Percentiles rank a stretch among this genome's conserved stretches.
Evolutionary conservation across 163 green algal species (phyloP).

Genomic region (Chloroidium sp.): DNA sequence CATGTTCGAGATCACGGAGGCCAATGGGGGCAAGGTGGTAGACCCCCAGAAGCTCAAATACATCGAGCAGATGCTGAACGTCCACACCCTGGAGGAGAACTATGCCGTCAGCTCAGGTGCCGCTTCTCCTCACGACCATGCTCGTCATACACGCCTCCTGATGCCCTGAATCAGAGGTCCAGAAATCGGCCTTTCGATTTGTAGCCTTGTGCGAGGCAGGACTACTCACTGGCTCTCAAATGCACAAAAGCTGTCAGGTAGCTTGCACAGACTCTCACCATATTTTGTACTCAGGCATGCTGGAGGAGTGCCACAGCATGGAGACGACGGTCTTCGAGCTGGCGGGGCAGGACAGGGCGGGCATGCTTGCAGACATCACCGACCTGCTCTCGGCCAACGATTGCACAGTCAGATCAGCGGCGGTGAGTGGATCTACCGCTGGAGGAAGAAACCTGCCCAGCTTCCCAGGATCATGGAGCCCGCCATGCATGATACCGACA

Average conservation of each 20-base stretch:
- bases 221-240: background rate
- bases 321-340: constrained; percentile 86
- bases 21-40: constrained; percentile 23
- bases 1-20: constrained; percentile 47
- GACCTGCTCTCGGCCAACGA: constrained; percentile 69
- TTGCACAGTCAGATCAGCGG: constrained; percentile 73
- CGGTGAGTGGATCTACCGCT: constrained; percentile 32
- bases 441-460: too few species aligned
- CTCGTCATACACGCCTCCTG: background rate
- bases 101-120: background rate
- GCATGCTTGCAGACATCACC: constrained; percentile 80
- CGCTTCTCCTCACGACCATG: background rate
- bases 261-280: background rate
- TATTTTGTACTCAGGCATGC: constrained; percentile 12
- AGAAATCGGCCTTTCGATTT: too few species aligned
- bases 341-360: constrained; percentile 67
- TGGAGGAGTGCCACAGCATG: constrained; percentile 29
- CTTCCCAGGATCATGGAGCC: too few species aligned
- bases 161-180: too few species aligned
- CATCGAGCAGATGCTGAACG: constrained; percentile 35
- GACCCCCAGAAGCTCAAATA: constrained; percentile 37
- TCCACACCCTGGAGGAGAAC: background rate
- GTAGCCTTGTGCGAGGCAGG: too few species aligned
- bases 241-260: background rate
- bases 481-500: too few species aligned